Base-by-base conservation (phyloP, 768 basidiomycete species). In the Boletus tomentosulus region DNA sequence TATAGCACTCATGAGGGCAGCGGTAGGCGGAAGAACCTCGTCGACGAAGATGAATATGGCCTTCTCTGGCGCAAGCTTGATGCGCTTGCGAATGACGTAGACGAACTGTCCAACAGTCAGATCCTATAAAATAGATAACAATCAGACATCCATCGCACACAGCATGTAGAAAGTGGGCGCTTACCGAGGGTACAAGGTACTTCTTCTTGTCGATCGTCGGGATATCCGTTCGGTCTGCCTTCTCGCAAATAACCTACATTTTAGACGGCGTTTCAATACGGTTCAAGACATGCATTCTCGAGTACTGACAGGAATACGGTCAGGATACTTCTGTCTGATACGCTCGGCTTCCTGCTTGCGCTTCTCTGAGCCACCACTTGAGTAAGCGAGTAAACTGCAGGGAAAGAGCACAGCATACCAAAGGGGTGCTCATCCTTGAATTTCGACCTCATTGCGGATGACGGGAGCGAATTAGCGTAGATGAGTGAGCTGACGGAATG, bases 171-270 rank as follows among this genome's bases (percentile, higher is more conserved):
- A 46, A 46, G 42, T 25, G 41, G 22, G 46, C 41, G 71, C 89
- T 65, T 66, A 96, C 96, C 51, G 94, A 95, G 42, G 97, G 97
- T 10, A 99, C 97, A 50, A 99, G 80, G 64, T 99, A 99, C 80
- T 99, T 99, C 94, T 99, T 98, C 90, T 99, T 99, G 81, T 99
- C 97, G 70, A 99, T 98, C 28, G 94, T 95, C 1, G 95, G 92
- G 71, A 99, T 98, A 76, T 99, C 97, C 51, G 94, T 95, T 66
- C 89, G 83, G 78, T 98, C 95, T 47, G 93, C 95, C 77, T 97
- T 98, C 83, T 99, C 97, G 75, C 97, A 99, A 74, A 99, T 99
- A 53, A 99, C 96, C 95, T 98, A 62, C 38, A 55, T 52, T 47
- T 37, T 51, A 43, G 46, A 33, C 34, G 51, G 42, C 30, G 31